Conservation (phyloP, 768 basidiomycete genomes). For the Leccinum aurantiacum region DNA sequence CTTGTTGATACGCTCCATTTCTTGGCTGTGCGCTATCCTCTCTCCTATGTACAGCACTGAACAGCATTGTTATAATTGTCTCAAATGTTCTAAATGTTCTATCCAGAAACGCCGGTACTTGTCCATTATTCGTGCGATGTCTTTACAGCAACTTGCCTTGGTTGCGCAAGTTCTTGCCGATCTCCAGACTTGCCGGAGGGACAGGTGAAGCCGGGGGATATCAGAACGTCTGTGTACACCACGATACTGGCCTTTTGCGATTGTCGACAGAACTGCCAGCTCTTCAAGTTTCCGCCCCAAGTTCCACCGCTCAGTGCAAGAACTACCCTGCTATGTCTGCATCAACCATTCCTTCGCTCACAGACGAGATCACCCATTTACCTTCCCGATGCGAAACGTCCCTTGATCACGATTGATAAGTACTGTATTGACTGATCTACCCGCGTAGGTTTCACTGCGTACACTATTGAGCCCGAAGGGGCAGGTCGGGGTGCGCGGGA, state of each 20-base stretch:
- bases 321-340: background rate
- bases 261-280: background rate
- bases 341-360: background rate
- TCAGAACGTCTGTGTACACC: background rate
- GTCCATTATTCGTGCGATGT: background rate
- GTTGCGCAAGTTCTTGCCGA: too few species aligned
- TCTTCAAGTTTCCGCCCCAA: background rate
- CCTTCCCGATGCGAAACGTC: background rate
- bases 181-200: too few species aligned
- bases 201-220: background rate
- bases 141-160: background rate
- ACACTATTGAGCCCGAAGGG: constrained; percentile 9
- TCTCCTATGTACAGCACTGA: background rate
- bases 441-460: constrained; percentile 11
- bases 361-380: background rate
- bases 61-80: background rate
- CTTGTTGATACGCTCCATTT: background rate
- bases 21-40: background rate
- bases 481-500: constrained; percentile 4
- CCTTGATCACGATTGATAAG: background rate
- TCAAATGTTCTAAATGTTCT: background rate
- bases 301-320: too few species aligned
- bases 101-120: background rate
- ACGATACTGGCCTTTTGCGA: background rate
- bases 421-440: background rate